Percentiles rank a stretch among this genome's conserved stretches.
phyloP scores from a whole-genome alignment of 345 rosid species.

The Eucalyptus marginata region DNA sequence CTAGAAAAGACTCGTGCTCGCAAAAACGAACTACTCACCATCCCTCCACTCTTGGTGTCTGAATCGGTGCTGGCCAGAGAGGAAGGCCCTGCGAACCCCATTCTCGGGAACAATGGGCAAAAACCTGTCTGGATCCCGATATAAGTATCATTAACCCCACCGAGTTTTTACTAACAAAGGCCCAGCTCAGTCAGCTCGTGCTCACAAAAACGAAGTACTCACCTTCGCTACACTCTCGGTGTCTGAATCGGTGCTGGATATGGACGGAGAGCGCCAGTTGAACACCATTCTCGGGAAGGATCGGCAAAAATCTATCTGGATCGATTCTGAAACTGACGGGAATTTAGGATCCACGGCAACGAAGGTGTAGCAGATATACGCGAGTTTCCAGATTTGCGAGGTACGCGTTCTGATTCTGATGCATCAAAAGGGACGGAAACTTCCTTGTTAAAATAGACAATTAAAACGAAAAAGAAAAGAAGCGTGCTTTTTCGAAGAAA shows the following conservation, averaged over 20 bases:
- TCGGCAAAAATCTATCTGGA: neutral
- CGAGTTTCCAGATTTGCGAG: neutral
- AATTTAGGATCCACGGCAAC: neutral
- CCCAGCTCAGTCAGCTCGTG: neutral
- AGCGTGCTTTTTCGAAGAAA: too few relatives aligned
- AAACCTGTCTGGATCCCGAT: neutral
- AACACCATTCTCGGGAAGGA: neutral
- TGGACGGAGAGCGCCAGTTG: neutral
- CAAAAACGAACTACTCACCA: too few relatives aligned
- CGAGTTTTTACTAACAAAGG: neutral
- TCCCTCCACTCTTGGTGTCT: too few relatives aligned
- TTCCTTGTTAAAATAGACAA: too few relatives aligned
- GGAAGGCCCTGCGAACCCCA: too few relatives aligned
- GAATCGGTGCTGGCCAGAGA: too few relatives aligned
- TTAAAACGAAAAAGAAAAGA: too few relatives aligned
- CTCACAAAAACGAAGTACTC: neutral
- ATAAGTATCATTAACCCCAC: neutral
- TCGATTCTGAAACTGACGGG: neutral
- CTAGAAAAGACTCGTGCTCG: too few relatives aligned
- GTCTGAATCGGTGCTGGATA: neutral
- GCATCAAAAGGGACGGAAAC: too few relatives aligned
- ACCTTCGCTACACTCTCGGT: neutral
- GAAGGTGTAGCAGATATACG: neutral
- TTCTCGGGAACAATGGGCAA: neutral
- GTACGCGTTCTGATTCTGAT: too few relatives aligned